Evolutionary conservation across 495 filamentous ascomycete genomes (phyloP).

Genomic region (Aspergillus ellipticus): DNA sequence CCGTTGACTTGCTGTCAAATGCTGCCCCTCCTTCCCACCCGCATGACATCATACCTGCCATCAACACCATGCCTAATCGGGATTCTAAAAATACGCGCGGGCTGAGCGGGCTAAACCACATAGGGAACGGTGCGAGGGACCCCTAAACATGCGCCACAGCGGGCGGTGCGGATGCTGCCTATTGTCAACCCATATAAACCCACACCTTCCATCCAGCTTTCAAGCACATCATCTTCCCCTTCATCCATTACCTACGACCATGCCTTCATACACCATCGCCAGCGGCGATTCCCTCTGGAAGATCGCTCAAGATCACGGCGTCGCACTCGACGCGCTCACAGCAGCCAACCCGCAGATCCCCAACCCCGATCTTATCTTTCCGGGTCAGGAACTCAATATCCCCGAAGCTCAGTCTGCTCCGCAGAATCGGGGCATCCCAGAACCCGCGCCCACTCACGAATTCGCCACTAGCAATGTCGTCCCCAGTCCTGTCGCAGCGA

Average conservation of each 20-base stretch:
- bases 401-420: background rate
- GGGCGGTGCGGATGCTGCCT: too few relatives aligned
- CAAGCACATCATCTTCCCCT: background rate
- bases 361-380: constrained; percentile 7
- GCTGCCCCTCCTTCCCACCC: too few relatives aligned
- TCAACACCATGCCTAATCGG: too few relatives aligned
- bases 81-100: too few relatives aligned
- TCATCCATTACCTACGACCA: background rate
- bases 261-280: constrained; percentile 5
- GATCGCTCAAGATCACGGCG: constrained; percentile 4
- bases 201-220: too few relatives aligned
- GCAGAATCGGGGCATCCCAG: background rate
- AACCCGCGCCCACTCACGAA: background rate
- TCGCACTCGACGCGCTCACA: constrained; percentile 1
- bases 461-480: background rate
- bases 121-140: too few relatives aligned
- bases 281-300: constrained; percentile 8
- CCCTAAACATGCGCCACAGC: too few relatives aligned
- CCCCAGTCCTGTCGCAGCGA: background rate
- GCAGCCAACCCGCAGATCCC: constrained; percentile 9
- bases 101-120: too few relatives aligned
- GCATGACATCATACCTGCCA: too few relatives aligned
- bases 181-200: too few relatives aligned
- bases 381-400: constrained; percentile 3
- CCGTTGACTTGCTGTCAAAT: too few relatives aligned